Evolutionary conservation across 192 early-diverging fungal genomes (phyloP).

Genomic region (Coemansia sp.): DNA sequence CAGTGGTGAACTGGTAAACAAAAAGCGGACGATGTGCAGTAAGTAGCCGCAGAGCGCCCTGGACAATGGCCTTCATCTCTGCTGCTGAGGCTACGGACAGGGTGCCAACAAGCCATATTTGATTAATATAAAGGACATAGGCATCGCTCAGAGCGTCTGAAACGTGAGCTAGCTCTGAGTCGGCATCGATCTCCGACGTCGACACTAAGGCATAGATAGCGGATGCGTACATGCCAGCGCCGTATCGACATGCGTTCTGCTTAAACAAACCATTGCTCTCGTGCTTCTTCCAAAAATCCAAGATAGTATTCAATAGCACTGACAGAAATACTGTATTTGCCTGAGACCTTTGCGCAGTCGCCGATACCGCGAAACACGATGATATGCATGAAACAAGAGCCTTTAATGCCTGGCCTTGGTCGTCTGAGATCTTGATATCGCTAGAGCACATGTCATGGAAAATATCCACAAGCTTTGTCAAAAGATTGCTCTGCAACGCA

Average conservation of each 20-base stretch:
- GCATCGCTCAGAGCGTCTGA: not conserved
- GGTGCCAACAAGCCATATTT: conserved; percentile 39
- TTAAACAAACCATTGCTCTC: conserved; percentile 22
- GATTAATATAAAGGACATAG: conserved; percentile 21
- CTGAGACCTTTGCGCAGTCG: not conserved
- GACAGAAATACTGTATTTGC: not conserved
- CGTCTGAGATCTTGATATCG: not conserved
- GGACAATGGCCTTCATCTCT: conserved; percentile 18
- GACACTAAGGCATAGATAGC: conserved; percentile 21
- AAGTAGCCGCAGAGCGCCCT: conserved; percentile 37
- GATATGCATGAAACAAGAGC: not conserved
- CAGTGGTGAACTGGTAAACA: conserved; percentile 8
- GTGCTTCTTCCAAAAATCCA: conserved; percentile 13
- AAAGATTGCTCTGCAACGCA: not conserved
- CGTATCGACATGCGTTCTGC: conserved; percentile 26
- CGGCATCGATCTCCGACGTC: not conserved
- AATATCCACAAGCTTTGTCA: conserved; percentile 12
- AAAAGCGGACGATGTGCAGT: conserved; percentile 25
- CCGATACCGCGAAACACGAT: not conserved
- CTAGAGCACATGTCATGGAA: conserved; percentile 12
- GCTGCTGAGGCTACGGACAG: not conserved
- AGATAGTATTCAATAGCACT: not conserved
- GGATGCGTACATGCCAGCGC: conserved; percentile 30
- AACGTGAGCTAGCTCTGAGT: not conserved
- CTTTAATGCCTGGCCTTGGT: not conserved